Percentiles rank a stretch among this genome's conserved stretches.
These are phyloP conservation scores for Micractinium conductrix DNA, from an alignment of 139 green algal species.

Conservation along the genomic window DNA sequence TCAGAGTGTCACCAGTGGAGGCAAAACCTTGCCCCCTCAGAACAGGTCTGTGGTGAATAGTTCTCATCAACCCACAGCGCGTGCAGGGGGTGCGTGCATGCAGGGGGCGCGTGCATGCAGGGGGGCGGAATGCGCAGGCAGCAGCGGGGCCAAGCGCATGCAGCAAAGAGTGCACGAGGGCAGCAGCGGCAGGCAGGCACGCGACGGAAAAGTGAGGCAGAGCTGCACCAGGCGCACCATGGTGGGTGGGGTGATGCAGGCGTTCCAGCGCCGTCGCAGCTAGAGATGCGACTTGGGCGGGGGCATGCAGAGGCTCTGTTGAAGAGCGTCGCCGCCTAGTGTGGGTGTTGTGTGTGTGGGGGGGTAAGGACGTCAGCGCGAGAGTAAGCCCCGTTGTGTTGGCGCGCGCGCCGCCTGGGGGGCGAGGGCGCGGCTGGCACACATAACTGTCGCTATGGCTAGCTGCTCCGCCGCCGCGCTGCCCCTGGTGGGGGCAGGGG, in stretches of 20 bases:
- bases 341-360: neutral
- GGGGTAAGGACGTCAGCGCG: slow-evolving; percentile 81
- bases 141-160: neutral
- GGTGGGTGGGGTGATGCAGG: neutral
- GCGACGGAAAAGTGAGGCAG: no score
- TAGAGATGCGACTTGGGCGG: neutral
- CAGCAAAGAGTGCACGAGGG: neutral
- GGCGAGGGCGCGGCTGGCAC: slow-evolving; percentile 66
- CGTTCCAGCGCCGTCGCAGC: no score
- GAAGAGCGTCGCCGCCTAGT: neutral
- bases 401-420: slow-evolving; percentile 61
- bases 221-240: no score
- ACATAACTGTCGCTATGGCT: slow-evolving; percentile 99
- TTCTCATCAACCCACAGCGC: slow-evolving; percentile 44
- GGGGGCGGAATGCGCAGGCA: neutral
- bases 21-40: slow-evolving; percentile 37
- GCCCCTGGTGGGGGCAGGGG: slow-evolving; percentile 13
- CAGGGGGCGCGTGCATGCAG: no score
- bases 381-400: slow-evolving; percentile 99
- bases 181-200: neutral
- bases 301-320: neutral
- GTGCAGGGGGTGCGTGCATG: no score
- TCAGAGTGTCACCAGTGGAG: slow-evolving; percentile 19
- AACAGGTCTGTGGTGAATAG: slow-evolving; percentile 65
- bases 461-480: slow-evolving; percentile 81